Base-by-base conservation (phyloP, 345 rosid species). In the Carallia brachiata region DNA sequence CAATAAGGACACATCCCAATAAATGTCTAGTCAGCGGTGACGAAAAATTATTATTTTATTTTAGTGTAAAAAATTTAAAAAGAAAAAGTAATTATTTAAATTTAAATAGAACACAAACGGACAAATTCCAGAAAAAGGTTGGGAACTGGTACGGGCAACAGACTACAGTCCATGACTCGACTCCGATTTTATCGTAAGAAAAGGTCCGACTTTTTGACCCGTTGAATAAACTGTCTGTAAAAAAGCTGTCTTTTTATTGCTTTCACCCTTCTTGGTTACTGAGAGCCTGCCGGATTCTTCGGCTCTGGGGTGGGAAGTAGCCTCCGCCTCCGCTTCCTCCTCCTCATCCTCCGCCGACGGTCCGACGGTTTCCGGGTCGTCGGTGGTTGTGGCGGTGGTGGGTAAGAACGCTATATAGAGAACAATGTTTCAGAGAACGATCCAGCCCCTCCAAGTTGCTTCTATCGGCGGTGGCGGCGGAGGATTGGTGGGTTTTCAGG, bases 361-460 rank as follows among this genome's bases (percentile, higher is more conserved):
- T 56, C 60, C 60, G 31, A 19, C 16, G 60, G 60, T 56, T 23
- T 27, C 31, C 15, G 60, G n/a, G 60, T 27, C 31, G 28, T 44
- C 30, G 36, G 18, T 19, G 61, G 9, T 27, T 3, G 15, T 7
- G 10, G 12, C 34, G 47, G 61, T 36, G 71, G 34, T 6, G 60
- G 48, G 40, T 15, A 32, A 48, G 17, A 27, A 32, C 15, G 19
- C 28, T 5, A 6, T 9, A 18, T n/a, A 55, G 31, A 55, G 59
- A 3, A 40, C 30, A 4, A 69, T 69, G 72, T 69, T 60, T 19
- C 72, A 61, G 66, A 61, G 72, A 37, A 27, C 59, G 48, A 69
- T 69, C 52, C 72, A 69, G 6, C 65, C 72, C 44, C 36, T 59
- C 50, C 65, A 47, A 28, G 65, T 44, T 28, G 72, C 65, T 60